phyloP scores from a whole-genome alignment of 768 basidiomycete genomes.

The Lyophyllum decastes region DNA sequence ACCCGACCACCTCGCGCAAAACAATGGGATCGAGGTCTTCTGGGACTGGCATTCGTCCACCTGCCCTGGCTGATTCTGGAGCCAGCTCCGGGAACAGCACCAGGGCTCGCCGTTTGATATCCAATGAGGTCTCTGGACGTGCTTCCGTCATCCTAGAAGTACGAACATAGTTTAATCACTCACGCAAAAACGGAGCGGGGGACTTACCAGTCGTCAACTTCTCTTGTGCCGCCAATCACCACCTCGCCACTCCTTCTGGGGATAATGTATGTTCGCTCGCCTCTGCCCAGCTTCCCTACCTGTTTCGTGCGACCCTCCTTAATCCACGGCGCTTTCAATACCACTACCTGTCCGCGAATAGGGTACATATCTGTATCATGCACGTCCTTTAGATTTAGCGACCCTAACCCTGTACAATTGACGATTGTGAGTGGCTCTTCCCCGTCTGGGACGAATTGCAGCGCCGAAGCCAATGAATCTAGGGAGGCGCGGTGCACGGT shows the following conservation, averaged over 20 bases:
- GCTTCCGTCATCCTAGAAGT: slow-evolving; percentile 9
- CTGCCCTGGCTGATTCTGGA: background rate
- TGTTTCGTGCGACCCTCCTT: slow-evolving; percentile 18
- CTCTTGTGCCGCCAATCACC: slow-evolving; percentile 16
- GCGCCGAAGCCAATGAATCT: slow-evolving; percentile 7
- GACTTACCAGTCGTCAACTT: slow-evolving; percentile 15
- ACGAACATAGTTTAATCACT: background rate
- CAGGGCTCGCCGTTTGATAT: slow-evolving; percentile 15
- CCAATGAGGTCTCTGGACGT: slow-evolving; percentile 12
- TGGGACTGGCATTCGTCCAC: slow-evolving; percentile 7
- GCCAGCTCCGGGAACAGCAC: slow-evolving; percentile 10
- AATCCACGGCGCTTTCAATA: slow-evolving; percentile 15
- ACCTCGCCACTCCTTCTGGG: slow-evolving; percentile 18
- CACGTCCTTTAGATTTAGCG: slow-evolving; percentile 9
- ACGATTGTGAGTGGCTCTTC: slow-evolving; percentile 5
- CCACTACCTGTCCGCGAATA: slow-evolving; percentile 15
- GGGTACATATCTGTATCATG: slow-evolving; percentile 11
- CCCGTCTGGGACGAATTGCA: background rate
- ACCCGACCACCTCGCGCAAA: slow-evolving; percentile 12
- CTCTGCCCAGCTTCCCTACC: slow-evolving; percentile 10
- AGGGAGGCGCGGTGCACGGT: slow-evolving; percentile 7
- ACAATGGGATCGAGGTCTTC: slow-evolving; percentile 15
- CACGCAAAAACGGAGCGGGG: background rate
- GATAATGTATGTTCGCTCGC: slow-evolving; percentile 17
- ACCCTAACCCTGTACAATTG: slow-evolving; percentile 16